Percentiles rank a stretch among this genome's conserved stretches.
phyloP scores from a whole-genome alignment of 1,139 yeast species.

The Yamadazyma sp. region DNA sequence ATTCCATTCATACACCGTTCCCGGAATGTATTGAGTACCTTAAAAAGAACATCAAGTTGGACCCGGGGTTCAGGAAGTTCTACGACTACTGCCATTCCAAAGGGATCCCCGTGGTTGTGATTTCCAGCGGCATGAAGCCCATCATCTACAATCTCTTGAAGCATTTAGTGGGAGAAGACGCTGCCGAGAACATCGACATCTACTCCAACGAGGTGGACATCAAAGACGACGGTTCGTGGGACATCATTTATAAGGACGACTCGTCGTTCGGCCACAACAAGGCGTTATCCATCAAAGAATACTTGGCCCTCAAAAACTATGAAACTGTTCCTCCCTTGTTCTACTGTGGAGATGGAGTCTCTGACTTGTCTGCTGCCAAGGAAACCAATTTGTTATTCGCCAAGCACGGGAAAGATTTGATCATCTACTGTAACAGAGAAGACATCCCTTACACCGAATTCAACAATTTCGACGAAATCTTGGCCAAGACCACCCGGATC shows the following conservation, averaged over 20 bases:
- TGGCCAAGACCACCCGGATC: slow-evolving; percentile 44
- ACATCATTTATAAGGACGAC: slow-evolving; percentile 80
- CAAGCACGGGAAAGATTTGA: slow-evolving; percentile 86
- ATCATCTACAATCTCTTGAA: slow-evolving; percentile 75
- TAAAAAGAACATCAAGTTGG: slow-evolving; percentile 64
- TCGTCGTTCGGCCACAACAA: slow-evolving; percentile 94
- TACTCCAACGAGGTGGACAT: slow-evolving; percentile 75
- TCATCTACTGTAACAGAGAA: slow-evolving; percentile 78
- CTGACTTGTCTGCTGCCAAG: slow-evolving; percentile 91
- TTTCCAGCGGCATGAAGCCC: slow-evolving; percentile 92
- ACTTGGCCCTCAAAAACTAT: slow-evolving; percentile 46
- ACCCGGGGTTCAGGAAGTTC: slow-evolving; percentile 85
- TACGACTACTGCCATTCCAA: slow-evolving; percentile 74
- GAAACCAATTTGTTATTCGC: slow-evolving; percentile 94
- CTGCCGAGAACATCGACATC: slow-evolving; percentile 72
- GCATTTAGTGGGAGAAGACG: slow-evolving; percentile 74
- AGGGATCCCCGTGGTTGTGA: slow-evolving; percentile 75
- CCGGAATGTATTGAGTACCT: slow-evolving; percentile 75
- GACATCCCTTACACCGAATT: slow-evolving; percentile 84
- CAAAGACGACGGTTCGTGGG: slow-evolving; percentile 64
- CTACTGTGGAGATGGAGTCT: slow-evolving; percentile 97
- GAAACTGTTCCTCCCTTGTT: slow-evolving; percentile 55
- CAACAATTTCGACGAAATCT: slow-evolving; percentile 71
- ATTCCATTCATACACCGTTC: slow-evolving; percentile 72
- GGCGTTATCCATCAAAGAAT: slow-evolving; percentile 75